Evolutionary conservation across 352 stramenopile genomes (phyloP), one percentile per base, ranked within the genome.

Genomic region (Hyaloperonospora brassicae): DNA sequence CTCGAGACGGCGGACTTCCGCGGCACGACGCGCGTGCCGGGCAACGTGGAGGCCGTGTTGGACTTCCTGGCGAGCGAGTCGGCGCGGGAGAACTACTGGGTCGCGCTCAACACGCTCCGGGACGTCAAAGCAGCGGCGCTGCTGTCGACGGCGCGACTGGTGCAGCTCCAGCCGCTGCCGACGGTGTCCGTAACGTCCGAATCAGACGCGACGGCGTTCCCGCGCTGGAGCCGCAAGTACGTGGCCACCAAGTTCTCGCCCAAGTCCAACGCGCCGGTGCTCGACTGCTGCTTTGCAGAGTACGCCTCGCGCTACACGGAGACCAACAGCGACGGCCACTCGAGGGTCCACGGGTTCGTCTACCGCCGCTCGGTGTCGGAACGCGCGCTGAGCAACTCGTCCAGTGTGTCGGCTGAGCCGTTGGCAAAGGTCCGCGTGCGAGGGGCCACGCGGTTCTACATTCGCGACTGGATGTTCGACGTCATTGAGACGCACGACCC

Each of bases 281-380:
- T 87, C 38, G 76, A 87, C 50, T 70, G 62, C 44, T 87, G 74
- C 66, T 83, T 72, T 35, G 66, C 66, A n/a, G 79, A 89, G 52
- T 89, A 86, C 55, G 72, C 64, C 3, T 64, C 68, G 1, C 65
- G 62, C 22, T 66, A 62, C 47, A 66, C 57, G 3, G 35, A 59
- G 40, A 50, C 46, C n/a, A 68, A 72, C 55, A 54, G 45, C 12
- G 46, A 64, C 40, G 62, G 62, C 34, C 52, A 64, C 49, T 52
- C 58, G 10, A 49, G 63, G 35, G 57, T 63, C 1, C 70, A 71
- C n/a, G 80, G 71, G 11, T 87, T 83, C 55, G 68, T 90, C 41
- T 90, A 90, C 61, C 76, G 80, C 1, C 73, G 80, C 41, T 90
- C 77, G 5, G 67, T 88, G n/a, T 79, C 86, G 35, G 70, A 80